Evolutionary conservation across 2,329 filamentous ascomycete genomes (phyloP).

Genomic region (Cadophora gregata): DNA sequence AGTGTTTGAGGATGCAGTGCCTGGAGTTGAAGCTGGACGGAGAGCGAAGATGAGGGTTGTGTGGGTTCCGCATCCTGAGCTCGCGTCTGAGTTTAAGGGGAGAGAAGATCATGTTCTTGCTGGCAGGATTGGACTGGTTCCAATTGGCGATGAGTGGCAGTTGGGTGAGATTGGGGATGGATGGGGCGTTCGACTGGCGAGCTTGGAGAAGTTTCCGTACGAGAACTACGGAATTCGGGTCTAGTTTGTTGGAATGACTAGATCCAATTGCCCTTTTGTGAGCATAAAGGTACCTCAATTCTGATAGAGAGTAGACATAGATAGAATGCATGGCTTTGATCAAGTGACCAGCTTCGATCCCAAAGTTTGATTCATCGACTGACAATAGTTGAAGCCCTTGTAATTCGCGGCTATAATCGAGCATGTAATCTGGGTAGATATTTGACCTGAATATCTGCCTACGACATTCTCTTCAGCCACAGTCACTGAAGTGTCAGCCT

Average conservation of each 20-base stretch:
- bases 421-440: background rate
- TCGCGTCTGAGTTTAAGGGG: constrained; percentile 76
- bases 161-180: constrained; percentile 47
- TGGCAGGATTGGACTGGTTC: constrained; percentile 50
- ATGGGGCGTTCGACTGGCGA: constrained; percentile 47
- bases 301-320: background rate
- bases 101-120: constrained; percentile 83
- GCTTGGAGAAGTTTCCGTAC: constrained; percentile 48
- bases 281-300: background rate
- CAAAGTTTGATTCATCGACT: no score
- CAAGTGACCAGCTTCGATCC: background rate
- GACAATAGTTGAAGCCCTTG: background rate
- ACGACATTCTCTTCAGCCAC: background rate
- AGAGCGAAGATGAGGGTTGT: constrained; percentile 93
- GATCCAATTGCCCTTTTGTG: background rate
- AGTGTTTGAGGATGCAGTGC: constrained; percentile 93
- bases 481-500: background rate
- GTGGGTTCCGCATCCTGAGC: constrained; percentile 84
- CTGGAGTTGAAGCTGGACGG: constrained; percentile 86
- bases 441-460: background rate
- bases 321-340: background rate
- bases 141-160: constrained; percentile 57
- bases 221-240: constrained; percentile 42
- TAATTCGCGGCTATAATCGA: no score
- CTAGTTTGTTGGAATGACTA: background rate